These are phyloP conservation scores for Tuber calosporum DNA, from an alignment of 495 filamentous ascomycete genomes.

Conservation along the genomic window DNA sequence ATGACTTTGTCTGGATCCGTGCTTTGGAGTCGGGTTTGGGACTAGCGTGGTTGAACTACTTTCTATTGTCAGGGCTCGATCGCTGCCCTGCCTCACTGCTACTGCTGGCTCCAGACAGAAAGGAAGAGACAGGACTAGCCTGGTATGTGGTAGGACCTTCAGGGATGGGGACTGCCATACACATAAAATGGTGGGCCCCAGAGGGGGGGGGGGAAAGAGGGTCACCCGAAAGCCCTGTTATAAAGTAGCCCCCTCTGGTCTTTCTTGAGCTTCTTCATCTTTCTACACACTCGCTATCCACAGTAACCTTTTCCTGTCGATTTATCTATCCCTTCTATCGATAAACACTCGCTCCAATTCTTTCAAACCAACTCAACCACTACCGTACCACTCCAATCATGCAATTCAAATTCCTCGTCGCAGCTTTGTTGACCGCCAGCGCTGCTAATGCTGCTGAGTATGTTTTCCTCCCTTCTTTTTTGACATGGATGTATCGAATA, in stretches of 20 bases:
- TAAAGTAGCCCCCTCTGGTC: background rate
- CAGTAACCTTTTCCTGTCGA: background rate
- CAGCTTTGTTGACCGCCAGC: background rate
- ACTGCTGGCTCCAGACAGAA: background rate
- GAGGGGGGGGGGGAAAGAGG: background rate
- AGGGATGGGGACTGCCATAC: background rate
- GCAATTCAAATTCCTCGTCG: background rate
- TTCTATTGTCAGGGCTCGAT: background rate
- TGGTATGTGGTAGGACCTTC: background rate
- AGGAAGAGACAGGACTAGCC: background rate
- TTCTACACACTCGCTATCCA: background rate
- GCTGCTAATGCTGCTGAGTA: background rate
- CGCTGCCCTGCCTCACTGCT: background rate
- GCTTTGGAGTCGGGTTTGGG: background rate
- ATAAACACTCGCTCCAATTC: background rate
- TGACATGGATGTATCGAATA: background rate
- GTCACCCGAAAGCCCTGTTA: background rate
- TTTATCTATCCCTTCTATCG: background rate
- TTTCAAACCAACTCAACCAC: background rate
- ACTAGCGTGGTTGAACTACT: background rate
- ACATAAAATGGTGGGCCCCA: background rate
- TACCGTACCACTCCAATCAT: slow-evolving; percentile 1
- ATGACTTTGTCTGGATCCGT: background rate
- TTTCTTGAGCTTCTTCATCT: background rate
- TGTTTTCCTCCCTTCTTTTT: background rate